Evolutionary conservation across 2,329 filamentous ascomycete genomes (phyloP).

Genomic region (Monosporascus ibericus): DNA sequence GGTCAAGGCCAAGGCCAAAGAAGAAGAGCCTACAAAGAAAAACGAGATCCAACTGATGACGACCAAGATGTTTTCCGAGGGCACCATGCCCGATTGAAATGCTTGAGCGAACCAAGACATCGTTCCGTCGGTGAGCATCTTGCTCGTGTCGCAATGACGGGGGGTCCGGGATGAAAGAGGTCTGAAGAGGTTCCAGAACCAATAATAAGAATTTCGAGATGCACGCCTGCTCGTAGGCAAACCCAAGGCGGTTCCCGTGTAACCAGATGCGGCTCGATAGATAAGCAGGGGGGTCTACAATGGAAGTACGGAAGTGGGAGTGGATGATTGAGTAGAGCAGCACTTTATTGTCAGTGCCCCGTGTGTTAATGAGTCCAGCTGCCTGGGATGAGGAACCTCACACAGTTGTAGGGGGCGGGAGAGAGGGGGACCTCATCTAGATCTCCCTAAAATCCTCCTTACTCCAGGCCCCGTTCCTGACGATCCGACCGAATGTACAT

Average conservation of each 20-base stretch:
- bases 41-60: conserved; percentile 26
- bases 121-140: conserved; percentile 11
- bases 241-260: not conserved
- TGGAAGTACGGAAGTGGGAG: not conserved
- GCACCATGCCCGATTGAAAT: conserved; percentile 10
- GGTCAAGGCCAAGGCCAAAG: not conserved
- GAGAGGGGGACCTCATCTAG: no score
- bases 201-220: not conserved
- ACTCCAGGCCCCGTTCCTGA: no score
- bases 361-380: no score
- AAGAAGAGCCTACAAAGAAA: conserved; percentile 21
- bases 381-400: no score
- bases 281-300: not conserved
- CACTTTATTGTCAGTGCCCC: no score
- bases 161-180: no score
- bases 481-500: no score
- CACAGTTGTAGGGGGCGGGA: no score
- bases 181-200: no score
- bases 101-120: conserved; percentile 16
- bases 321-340: no score
- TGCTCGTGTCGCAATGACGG: conserved; percentile 7
- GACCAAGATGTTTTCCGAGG: conserved; percentile 17
- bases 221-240: not conserved
- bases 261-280: not conserved
- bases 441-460: no score